These are phyloP conservation scores for Grosmannia serpens DNA, from an alignment of 2,329 filamentous ascomycete species.

Conservation along the genomic window DNA sequence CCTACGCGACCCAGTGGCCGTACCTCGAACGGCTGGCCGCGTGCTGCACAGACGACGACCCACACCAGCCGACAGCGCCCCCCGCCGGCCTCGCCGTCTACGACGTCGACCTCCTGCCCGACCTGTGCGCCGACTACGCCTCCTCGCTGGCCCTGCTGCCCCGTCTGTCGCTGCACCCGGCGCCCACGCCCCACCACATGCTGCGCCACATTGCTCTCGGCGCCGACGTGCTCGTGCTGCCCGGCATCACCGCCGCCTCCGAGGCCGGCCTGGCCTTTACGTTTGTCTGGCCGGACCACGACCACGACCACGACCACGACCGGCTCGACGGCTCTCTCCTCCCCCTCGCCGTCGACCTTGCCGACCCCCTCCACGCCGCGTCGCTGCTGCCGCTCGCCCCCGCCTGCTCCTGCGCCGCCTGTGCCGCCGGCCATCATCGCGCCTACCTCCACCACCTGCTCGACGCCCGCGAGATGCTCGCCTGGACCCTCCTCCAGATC, in stretches of 20 bases:
- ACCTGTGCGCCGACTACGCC: slow-evolving; percentile 46
- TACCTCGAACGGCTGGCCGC: slow-evolving; percentile 65
- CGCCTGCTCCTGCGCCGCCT: slow-evolving; percentile 71
- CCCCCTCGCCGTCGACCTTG: slow-evolving; percentile 70
- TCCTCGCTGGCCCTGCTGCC: slow-evolving; percentile 48
- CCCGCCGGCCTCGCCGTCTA: slow-evolving; percentile 64
- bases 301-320: slow-evolving; percentile 12
- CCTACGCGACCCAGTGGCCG: slow-evolving; percentile 62
- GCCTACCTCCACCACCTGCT: slow-evolving; percentile 85
- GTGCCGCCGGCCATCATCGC: slow-evolving; percentile 64
- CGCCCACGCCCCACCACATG: slow-evolving; percentile 62
- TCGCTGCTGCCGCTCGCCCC: slow-evolving; percentile 50
- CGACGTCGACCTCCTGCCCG: slow-evolving; percentile 55
- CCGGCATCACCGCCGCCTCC: slow-evolving; percentile 52
- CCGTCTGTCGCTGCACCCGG: slow-evolving; percentile 61
- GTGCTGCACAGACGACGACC: not conserved
- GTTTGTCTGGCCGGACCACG: slow-evolving; percentile 48
- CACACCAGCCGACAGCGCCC: slow-evolving; percentile 18
- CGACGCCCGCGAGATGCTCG: slow-evolving; percentile 88
- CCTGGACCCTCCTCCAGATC: slow-evolving; percentile 83
- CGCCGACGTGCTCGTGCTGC: slow-evolving; percentile 66
- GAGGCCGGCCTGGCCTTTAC: slow-evolving; percentile 77
- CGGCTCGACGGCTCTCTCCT: slow-evolving; percentile 5
- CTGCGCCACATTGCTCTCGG: slow-evolving; percentile 66
- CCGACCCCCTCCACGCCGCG: slow-evolving; percentile 48